Conservation (phyloP, 163 green algal species). For the Dunaliella salina region DNA sequence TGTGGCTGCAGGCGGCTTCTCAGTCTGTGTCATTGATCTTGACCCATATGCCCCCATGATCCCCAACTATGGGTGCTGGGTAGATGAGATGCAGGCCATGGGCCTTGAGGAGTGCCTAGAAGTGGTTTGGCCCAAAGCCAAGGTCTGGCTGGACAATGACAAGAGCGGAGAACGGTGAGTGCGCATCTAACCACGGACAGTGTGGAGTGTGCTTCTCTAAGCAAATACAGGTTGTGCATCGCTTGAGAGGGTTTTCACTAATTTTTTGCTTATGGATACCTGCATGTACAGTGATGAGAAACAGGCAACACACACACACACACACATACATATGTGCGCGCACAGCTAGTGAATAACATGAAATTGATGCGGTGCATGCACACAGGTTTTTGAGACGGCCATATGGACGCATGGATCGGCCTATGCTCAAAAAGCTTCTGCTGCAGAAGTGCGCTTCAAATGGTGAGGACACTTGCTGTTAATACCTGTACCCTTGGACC, state of each 20-base stretch:
- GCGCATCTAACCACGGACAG: too few relatives aligned
- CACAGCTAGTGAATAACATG: too few relatives aligned
- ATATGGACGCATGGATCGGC: slow-evolving; percentile 86
- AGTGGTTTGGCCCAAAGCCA: slow-evolving; percentile 74
- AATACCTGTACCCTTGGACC: too few relatives aligned
- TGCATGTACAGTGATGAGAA: background rate
- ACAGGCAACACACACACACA: too few relatives aligned
- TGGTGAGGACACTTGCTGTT: slow-evolving; percentile 25
- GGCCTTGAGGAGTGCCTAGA: slow-evolving; percentile 89
- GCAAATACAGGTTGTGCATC: too few relatives aligned
- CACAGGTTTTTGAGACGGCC: slow-evolving; percentile 71
- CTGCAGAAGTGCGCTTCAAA: slow-evolving; percentile 69
- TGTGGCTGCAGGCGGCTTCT: slow-evolving; percentile 67
- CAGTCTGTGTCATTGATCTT: slow-evolving; percentile 83
- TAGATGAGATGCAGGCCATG: slow-evolving; percentile 95
- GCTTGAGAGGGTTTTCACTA: too few relatives aligned
- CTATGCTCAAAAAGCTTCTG: slow-evolving; percentile 84
- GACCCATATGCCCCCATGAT: slow-evolving; percentile 76
- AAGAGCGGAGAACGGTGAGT: slow-evolving; percentile 52
- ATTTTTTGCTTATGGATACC: background rate
- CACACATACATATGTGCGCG: too few relatives aligned
- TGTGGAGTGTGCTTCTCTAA: too few relatives aligned
- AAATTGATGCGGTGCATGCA: too few relatives aligned
- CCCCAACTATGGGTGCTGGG: slow-evolving; percentile 98
- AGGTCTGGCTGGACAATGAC: slow-evolving; percentile 76